Evolutionary conservation across 1,139 yeast species (phyloP).

Genomic region (Meyerozyma sp.): DNA sequence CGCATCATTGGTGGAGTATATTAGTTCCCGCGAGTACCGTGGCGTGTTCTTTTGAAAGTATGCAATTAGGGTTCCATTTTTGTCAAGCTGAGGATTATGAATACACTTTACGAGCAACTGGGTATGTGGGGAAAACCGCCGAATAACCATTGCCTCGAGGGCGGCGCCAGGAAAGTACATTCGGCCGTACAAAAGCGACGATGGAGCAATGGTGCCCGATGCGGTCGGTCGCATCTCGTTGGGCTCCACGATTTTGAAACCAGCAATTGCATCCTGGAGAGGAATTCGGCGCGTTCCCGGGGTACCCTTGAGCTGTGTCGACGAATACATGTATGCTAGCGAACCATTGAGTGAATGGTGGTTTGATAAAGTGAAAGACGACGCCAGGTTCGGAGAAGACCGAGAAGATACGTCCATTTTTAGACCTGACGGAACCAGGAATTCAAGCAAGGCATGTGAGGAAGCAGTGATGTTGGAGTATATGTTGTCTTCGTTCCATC

Average conservation of each 20-base stretch:
- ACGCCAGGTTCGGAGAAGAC: conserved; percentile 66
- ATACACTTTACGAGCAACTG: conserved; percentile 73
- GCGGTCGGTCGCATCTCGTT: conserved; percentile 1
- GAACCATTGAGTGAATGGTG: conserved; percentile 74
- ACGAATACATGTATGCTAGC: conserved; percentile 72
- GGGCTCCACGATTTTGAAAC: conserved; percentile 62
- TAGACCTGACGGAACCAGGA: conserved; percentile 66
- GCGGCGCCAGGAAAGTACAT: conserved; percentile 86
- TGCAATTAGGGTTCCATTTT: conserved; percentile 58
- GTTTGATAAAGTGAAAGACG: conserved; percentile 69
- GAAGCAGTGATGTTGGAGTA: conserved; percentile 71
- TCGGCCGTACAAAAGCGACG: conserved; percentile 59
- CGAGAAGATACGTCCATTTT: conserved; percentile 67
- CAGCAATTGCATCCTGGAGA: conserved; percentile 73
- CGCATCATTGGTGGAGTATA: conserved; percentile 86
- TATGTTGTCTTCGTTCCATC: conserved; percentile 75
- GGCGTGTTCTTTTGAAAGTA: conserved; percentile 68
- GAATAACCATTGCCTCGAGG: conserved; percentile 82
- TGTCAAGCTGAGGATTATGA: conserved; percentile 58
- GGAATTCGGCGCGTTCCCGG: conserved; percentile 50
- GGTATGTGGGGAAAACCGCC: conserved; percentile 53
- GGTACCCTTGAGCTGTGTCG: conserved; percentile 49
- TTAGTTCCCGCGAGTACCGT: conserved; percentile 64
- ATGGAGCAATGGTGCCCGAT: conserved; percentile 2
- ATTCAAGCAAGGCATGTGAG: conserved; percentile 66